Evolutionary conservation across 805 yeast genomes (phyloP), one percentile per base, ranked within the genome.

Genomic region (Wickerhamiella bombiphila): DNA sequence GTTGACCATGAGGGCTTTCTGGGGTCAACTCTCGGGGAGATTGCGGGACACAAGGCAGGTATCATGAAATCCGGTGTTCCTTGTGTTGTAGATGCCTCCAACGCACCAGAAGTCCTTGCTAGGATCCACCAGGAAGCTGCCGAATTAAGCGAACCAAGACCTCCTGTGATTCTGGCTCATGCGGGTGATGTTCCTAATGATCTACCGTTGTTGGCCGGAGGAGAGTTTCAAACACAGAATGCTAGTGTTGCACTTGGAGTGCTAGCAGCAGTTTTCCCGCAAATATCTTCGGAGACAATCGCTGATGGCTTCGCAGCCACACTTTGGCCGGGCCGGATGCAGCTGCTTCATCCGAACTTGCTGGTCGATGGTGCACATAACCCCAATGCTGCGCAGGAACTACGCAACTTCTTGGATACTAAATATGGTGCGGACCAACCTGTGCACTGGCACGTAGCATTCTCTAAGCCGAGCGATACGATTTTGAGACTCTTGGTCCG

Each of bases 291-390:
- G 9, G 33, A 30, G 16, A 30, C 33, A 7, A 30, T 30, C 5
- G 14, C 13, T 8, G 5, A 30, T 5, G 94, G 95, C 0, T 56
- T 86, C 0, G 36, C 49, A 1, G 37, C 46, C 0, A 76, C 85
- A 0, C 44, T 47, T 6, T 86, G 97, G 97, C 93, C 93, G 0
- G 97, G 96, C 1, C 61, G 98, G 42, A 59, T 91, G 37, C 94
- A 91, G 50, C 42, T 52, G 21, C 21, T 71, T 11, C 46, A 54
- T 1, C 36, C 64, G 0, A 44, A 49, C 1, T 55, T 74, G 0
- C 56, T 91, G 3, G 51, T 91, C 2, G 97, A 88, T 58, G 97
- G 97, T 2, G 96, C 97, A 0, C 97, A 91, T 55, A 91, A 91
- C 53, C 74, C 72, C 4, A 73, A 76, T 42, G 94, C 96, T 0